These are phyloP conservation scores for Trametes pubescens DNA, from an alignment of 1,284 basidiomycete genomes.

Conservation along the genomic window DNA sequence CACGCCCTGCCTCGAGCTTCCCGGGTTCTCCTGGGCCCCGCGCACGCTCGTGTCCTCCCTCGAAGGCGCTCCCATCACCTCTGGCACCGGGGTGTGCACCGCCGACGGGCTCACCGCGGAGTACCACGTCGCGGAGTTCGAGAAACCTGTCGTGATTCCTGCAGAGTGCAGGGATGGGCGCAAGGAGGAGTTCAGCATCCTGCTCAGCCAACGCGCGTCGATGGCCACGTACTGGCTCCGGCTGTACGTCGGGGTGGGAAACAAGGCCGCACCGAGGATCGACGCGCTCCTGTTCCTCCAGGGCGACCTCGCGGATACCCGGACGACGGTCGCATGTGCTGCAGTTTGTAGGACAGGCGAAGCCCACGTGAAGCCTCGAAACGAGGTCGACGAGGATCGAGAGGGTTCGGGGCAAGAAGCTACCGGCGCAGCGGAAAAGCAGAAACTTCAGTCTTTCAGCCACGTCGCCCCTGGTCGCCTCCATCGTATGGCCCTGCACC, in stretches of 20 bases:
- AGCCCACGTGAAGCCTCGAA: too few relatives aligned
- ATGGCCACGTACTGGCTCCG: not conserved
- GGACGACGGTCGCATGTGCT: not conserved
- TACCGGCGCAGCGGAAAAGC: not conserved
- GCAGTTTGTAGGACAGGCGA: not conserved
- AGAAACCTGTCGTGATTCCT: not conserved
- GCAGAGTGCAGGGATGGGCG: not conserved
- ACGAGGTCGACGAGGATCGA: not conserved
- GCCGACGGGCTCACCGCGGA: slow-evolving; percentile 8
- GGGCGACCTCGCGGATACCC: not conserved
- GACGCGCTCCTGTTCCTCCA: not conserved
- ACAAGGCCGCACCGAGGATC: not conserved
- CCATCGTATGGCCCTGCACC: not conserved
- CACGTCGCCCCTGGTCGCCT: not conserved
- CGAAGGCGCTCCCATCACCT: not conserved
- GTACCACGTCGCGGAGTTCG: slow-evolving; percentile 9
- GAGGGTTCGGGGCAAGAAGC: not conserved
- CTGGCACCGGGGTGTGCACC: slow-evolving; percentile 8
- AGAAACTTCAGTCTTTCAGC: not conserved
- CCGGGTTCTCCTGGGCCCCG: slow-evolving; percentile 12
- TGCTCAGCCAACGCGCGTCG: not conserved
- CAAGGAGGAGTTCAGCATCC: not conserved
- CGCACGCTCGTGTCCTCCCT: slow-evolving; percentile 6
- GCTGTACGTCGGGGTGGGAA: not conserved
- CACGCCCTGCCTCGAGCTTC: slow-evolving; percentile 1